Evolutionary conservation across 441 rosid genomes (phyloP).

Genomic region (Adansonia madagascariensis): DNA sequence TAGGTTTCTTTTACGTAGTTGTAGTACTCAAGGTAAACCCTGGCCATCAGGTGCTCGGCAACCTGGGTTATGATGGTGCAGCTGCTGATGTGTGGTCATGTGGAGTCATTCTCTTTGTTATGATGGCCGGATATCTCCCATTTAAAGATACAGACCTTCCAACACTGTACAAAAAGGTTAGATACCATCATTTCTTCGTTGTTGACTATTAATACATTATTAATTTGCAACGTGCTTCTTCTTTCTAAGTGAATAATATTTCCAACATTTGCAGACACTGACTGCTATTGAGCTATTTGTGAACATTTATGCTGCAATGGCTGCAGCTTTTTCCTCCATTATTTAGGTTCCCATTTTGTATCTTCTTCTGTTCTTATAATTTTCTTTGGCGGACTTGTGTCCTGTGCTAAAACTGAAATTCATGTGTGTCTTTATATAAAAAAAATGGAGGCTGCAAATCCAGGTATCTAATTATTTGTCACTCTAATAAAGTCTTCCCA

Average conservation of each 20-base stretch:
- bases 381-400: constrained; percentile 15
- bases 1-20: constrained; percentile 6
- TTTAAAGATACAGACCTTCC: constrained; percentile 86
- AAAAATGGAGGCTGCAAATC: constrained; percentile 7
- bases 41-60: constrained; percentile 60
- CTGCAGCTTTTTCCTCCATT: background rate
- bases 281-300: background rate
- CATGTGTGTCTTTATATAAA: background rate
- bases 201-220: constrained; percentile 14
- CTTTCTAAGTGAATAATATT: background rate
- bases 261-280: background rate
- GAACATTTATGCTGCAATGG: background rate
- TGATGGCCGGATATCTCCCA: constrained; percentile 89
- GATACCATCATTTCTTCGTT: constrained; percentile 32
- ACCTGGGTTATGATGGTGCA: constrained; percentile 86
- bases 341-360: constrained; percentile 9
- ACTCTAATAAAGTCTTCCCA: constrained; percentile 4
- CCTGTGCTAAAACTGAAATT: background rate
- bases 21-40: constrained; percentile 12
- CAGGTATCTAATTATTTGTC: background rate
- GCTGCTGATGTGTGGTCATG: constrained; percentile 97
- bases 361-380: background rate
- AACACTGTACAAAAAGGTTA: constrained; percentile 71
- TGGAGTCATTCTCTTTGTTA: constrained; percentile 85
- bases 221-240: constrained; percentile 11